Base-by-base conservation (phyloP, 306 rosid genomes). In the Begonia peltatifolia region DNA sequence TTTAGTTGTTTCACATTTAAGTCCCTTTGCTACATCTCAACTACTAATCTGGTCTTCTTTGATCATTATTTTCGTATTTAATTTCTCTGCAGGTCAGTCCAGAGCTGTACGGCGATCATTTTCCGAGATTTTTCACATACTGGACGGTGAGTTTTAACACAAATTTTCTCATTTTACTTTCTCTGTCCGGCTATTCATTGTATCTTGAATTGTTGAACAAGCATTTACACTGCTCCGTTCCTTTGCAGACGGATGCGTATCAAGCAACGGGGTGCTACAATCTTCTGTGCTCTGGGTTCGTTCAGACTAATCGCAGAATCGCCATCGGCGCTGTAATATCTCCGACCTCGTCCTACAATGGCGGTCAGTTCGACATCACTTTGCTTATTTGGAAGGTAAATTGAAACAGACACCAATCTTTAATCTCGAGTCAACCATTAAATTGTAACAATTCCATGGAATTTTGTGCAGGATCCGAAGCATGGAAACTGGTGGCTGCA, bases 401-500 rank as follows among this genome's bases (percentile, higher is more conserved):
- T n/a, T 50, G 6, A 7, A 30, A 3, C 6, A 3, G 8, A 30
- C 38, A 5, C 38, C 38, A 30, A 30, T 30, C 30, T 23, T 5
- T 2, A 23, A 23, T 5, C 30, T 23, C 30, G 30, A 23, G 38
- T 30, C 38, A 30, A 30, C 3, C 6, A 7, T 30, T 7, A 30
- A 30, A 7, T 7, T 2, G 6, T 30, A 30, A 30, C 8, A n/a
- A 16, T 9, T 14, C 54, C 22, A n/a, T 16, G 15, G 11, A 6
- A 12, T 56, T 12, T 10, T 41, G 10, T 11, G 12, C 25, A 60
- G 65, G 65, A 61, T 22, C 65, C 65, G 30, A 61, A 61, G 50
- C 65, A 61, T 42, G 65, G 65, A 20, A 61, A 61, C 23, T 61
- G 65, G 65, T 61, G 65, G 65, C 65, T 61, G 42, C 56, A 61